Evolutionary conservation across 371 early-diverging fungal species (phyloP), one percentile per base, ranked within the genome.

Genomic region (Mortierella sp.): DNA sequence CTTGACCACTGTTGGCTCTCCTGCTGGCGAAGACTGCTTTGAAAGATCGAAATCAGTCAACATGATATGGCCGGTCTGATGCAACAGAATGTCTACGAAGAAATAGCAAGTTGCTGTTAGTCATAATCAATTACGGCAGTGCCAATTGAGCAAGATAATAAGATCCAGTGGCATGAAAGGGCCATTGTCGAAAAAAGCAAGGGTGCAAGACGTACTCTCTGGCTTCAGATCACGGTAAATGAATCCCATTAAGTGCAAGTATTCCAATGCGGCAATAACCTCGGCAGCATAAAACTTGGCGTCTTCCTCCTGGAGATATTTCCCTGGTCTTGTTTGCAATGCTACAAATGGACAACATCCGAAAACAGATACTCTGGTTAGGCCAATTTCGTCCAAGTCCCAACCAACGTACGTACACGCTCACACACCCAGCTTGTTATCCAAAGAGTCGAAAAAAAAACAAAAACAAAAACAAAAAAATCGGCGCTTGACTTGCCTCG

Each of bases 191-290:
- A 11, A 70, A 46, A 46, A 46, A 72, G 18, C 6, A 60, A 48
- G 65, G 51, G 11, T 7, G 32, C 27, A 70, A 41, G 48, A 87
- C 92, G 89, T 92, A 96, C 98, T 99, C 88, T 99, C 99, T 38
- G 99, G 99, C 84, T 99, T 99, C 71, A 99, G 91, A 89, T 99
- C 99, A 48, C 99, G 91, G 87, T 99, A 99, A 55, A 99, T 97
- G 79, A 97, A 97, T 0, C 98, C 99, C 91, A 96, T 96, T 75
- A 97, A 90, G 88, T 99, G 99, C 83, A 99, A 91, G 81, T 98
- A 98, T 88, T 99, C 99, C 68, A 99, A 89, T 12, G 97, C 95
- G 38, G 93, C 91, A 75, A 96, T 93, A 11, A 99, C 98, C 89
- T 99, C 99, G 55, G 99, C 99, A 1, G 98, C 98, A 89, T 99